Evolutionary conservation across 352 stramenopile genomes (phyloP).

Genomic region (Phytopythium mirpurense): DNA sequence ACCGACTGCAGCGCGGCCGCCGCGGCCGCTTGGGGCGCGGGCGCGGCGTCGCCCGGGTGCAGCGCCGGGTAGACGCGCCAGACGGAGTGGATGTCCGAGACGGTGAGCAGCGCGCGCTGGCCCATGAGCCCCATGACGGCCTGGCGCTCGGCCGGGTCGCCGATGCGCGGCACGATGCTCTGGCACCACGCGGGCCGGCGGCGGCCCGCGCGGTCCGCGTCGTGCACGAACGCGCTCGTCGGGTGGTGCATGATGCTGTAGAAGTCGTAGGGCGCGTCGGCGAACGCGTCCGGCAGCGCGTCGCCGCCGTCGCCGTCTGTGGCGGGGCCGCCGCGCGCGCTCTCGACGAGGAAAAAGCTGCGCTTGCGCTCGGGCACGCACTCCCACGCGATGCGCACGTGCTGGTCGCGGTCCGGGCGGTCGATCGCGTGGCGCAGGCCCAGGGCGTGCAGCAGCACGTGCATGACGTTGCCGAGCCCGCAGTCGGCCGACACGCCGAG

Average conservation of each 20-base stretch:
- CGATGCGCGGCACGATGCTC: constrained; percentile 59
- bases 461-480: constrained; percentile 68
- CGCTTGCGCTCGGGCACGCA: constrained; percentile 62
- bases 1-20: background rate
- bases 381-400: constrained; percentile 78
- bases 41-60: constrained; percentile 9
- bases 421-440: constrained; percentile 72
- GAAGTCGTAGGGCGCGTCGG: constrained; percentile 64
- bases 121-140: constrained; percentile 64
- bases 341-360: constrained; percentile 64
- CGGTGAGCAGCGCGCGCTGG: constrained; percentile 62
- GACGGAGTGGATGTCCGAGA: constrained; percentile 70
- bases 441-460: constrained; percentile 72
- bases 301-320: background rate
- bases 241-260: constrained; percentile 86
- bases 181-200: constrained; percentile 47
- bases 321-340: constrained; percentile 14
- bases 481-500: constrained; percentile 70
- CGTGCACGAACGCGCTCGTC: constrained; percentile 57
- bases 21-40: constrained; percentile 2
- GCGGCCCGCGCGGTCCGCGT: constrained; percentile 6
- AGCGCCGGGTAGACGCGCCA: constrained; percentile 67
- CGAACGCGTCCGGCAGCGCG: background rate
- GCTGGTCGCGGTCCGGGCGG: constrained; percentile 61
- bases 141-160: constrained; percentile 36